These are phyloP conservation scores for Pugionium dolabratum DNA, from an alignment of 345 rosid species.

Conservation along the genomic window DNA sequence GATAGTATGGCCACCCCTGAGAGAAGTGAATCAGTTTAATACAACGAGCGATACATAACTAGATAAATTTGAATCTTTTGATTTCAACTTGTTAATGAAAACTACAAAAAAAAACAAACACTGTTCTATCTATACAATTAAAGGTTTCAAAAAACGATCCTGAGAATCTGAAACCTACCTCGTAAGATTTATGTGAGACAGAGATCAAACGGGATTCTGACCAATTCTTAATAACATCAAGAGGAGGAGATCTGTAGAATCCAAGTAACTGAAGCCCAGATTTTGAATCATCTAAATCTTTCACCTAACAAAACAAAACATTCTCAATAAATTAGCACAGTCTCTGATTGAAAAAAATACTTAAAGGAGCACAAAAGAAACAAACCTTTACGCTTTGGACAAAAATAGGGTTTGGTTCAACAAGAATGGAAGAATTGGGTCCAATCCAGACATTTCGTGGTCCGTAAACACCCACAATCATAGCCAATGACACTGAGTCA, in stretches of 20 bases:
- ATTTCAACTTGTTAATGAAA: not conserved
- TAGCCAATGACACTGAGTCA: slow-evolving; percentile 56
- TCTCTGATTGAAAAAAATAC: not conserved
- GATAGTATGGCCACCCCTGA: slow-evolving; percentile 65
- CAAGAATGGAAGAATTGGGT: slow-evolving; percentile 63
- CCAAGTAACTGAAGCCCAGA: slow-evolving; percentile 59
- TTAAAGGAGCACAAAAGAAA: slow-evolving; percentile 2
- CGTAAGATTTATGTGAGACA: slow-evolving; percentile 51
- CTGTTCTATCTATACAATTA: not conserved
- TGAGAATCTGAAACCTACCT: slow-evolving; percentile 50
- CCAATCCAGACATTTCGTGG: slow-evolving; percentile 52
- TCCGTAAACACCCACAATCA: slow-evolving; percentile 60
- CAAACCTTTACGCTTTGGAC: slow-evolving; percentile 75
- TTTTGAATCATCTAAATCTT: slow-evolving; percentile 46
- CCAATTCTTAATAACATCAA: slow-evolving; percentile 58
- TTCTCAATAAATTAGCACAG: slow-evolving; percentile 1
- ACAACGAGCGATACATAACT: not conserved
- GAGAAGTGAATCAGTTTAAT: slow-evolving; percentile 13
- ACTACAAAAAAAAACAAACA: not conserved
- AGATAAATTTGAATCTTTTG: not conserved
- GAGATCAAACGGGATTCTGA: slow-evolving; percentile 41
- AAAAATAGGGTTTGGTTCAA: slow-evolving; percentile 61
- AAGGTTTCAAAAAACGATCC: not conserved
- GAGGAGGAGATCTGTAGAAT: slow-evolving; percentile 58
- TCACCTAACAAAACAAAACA: slow-evolving; percentile 50